Base-by-base conservation (phyloP, 2,329 filamentous ascomycete species). In the Cucurbitaria berberidis region DNA sequence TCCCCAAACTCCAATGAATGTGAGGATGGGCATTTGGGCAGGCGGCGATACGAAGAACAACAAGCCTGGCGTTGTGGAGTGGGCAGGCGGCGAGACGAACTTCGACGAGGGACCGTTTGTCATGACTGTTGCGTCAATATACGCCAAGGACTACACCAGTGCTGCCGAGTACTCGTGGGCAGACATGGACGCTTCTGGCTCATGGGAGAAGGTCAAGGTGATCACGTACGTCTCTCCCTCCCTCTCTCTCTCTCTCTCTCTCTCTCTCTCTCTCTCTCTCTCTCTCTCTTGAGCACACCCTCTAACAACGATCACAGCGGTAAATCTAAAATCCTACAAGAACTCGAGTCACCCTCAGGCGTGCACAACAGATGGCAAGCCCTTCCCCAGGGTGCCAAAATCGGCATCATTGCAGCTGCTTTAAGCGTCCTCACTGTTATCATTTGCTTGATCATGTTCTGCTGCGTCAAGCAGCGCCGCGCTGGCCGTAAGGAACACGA, bases 1-100 rank as follows among this genome's bases (percentile, higher is more conserved):
- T 78, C 89, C 89, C 41, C 88, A 91, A 79, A 89, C 88, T 9
- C 89, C 89, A 44, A 87, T 88, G 84, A 84, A 87, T 73, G 72
- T 91, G 67, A 87, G 86, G 74, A 75, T 91, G 40, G 89, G 89
- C 59, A 83, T 84, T 62, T 90, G 88, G 87, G 83, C 85, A 42
- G 85, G 80, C 47, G 84, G 85, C 50, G 77, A 82, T 64, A 75
- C 77, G 53, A 73, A 77, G 59, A 72, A 73, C 57, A 75, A 76
- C 62, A 59, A 66, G 30, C 58, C 61, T 15, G 67, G 65, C 47
- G 65, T 67, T 15, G 62, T 70, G 5, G 62, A 82, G 54, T 89
- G 86, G 86, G 84, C 85, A 50, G 88, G 87, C 59, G 89, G 89
- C 55, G 77, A 79, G 46, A 90, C 88, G 36, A 81, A 91, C 71